These are phyloP conservation scores for Simplicillium sp. DNA, from an alignment of 2,329 filamentous ascomycete species.

Conservation along the genomic window DNA sequence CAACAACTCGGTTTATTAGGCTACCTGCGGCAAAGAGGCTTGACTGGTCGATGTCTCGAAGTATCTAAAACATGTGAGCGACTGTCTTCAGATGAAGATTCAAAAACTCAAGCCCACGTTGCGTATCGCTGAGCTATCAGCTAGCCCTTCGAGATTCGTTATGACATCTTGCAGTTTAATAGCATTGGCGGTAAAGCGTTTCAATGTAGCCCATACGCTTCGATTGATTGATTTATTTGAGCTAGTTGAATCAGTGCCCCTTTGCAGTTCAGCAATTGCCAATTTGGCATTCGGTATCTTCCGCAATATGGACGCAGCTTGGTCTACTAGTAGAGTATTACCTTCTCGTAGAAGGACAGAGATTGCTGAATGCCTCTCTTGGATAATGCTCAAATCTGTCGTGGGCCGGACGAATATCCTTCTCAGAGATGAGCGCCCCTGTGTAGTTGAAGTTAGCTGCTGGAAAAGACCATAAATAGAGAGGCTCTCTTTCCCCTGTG, in stretches of 20 bases:
- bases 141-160: too few relatives aligned
- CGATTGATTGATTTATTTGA: conserved; percentile 44
- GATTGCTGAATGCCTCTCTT: conserved; percentile 62
- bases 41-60: conserved; percentile 47
- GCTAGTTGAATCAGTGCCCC: conserved; percentile 56
- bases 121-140: too few relatives aligned
- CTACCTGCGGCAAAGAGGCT: conserved; percentile 58
- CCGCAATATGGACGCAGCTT: conserved; percentile 52
- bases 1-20: conserved; percentile 63
- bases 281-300: conserved; percentile 68
- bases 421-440: conserved; percentile 67
- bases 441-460: conserved; percentile 62
- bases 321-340: conserved; percentile 48
- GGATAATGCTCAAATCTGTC: conserved; percentile 56
- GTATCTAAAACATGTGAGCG: conserved; percentile 29
- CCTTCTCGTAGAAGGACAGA: conserved; percentile 55
- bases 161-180: too few relatives aligned
- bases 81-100: too few relatives aligned
- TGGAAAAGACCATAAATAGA: conserved; percentile 81
- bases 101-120: too few relatives aligned
- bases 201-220: conserved; percentile 65
- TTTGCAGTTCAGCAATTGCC: conserved; percentile 60
- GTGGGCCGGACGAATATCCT: conserved; percentile 76
- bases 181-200: conserved; percentile 53
- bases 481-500: conserved; percentile 59